Base-by-base conservation (phyloP, 202 grass and related monocot species). In the Zizania palustris region DNA sequence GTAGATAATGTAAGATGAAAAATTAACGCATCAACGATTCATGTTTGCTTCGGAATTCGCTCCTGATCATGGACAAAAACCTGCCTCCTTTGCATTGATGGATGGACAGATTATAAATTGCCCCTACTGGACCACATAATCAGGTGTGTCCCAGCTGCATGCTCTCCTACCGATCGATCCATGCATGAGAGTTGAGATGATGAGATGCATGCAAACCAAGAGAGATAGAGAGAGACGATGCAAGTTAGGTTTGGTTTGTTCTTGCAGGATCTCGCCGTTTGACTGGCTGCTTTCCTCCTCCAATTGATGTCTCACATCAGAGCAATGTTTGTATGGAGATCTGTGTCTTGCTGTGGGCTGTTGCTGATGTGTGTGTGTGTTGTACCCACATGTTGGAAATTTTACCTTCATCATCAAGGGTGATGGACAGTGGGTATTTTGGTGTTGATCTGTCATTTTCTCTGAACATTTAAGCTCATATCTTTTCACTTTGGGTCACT, bases 311-410 rank as follows among this genome's bases (percentile, higher is more conserved):
- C 42, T 81, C 78, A 81, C 69, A 65, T 54, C 69, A 28, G 39
- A 54, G 50, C 5, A 50, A 54, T 53, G 49, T 8, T 54, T 66
- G 62, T 59, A 39, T 82, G 50, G 71, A 82, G 62, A 82, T 74
- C 50, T 54, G 71, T 37, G 53, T 56, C 60, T 34, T 48, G 28
- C 28, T 28, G 28, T 40, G 55, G 56, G 46, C 36, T 45, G 11
- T 34, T 74, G 12, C 71, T 48, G 38, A 5, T 9, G 51, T 20
- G 51, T 28, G 28, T 28, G 28, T 16, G 50, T 7, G 50, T 54
- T 41, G 9, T 28, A 28, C 28, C 28, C 28, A 67, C 64, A 69
- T 79, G 64, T 58, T 39, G 59, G 28, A 18, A 9, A 36, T 40
- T 20, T 55, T 11, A 14, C 28, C 58, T 55, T n/a, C 51, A 55